Evolutionary conservation across 1,284 basidiomycete species (phyloP).

Genomic region (Cryptococcus sp.): DNA sequence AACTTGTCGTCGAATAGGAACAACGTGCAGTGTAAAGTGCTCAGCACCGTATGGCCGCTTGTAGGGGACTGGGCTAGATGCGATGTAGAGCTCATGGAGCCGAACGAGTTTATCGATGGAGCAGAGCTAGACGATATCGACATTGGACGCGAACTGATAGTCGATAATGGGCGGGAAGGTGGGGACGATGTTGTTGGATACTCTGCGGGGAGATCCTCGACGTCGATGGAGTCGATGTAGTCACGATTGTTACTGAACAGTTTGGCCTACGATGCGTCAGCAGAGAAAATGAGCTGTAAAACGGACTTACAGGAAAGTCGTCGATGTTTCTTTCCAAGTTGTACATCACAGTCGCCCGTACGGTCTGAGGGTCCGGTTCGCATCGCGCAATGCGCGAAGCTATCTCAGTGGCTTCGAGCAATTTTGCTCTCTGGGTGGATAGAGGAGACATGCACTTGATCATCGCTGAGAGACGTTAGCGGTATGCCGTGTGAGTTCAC

Average conservation of each 20-base stretch:
- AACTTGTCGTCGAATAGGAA: slow-evolving; percentile 96
- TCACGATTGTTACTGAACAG: slow-evolving; percentile 82
- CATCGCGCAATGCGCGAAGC: slow-evolving; percentile 90
- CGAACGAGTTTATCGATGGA: slow-evolving; percentile 51
- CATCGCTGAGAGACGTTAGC: slow-evolving; percentile 60
- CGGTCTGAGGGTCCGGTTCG: slow-evolving; percentile 88
- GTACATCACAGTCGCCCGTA: slow-evolving; percentile 84
- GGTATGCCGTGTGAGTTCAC: slow-evolving; percentile 4
- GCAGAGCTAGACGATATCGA: slow-evolving; percentile 37
- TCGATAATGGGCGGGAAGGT: slow-evolving; percentile 18
- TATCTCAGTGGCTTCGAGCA: slow-evolving; percentile 82
- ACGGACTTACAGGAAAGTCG: slow-evolving; percentile 69
- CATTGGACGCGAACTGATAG: slow-evolving; percentile 18
- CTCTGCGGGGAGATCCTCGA: slow-evolving; percentile 75
- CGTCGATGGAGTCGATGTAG: slow-evolving; percentile 92
- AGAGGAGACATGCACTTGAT: slow-evolving; percentile 77
- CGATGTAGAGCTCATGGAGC: slow-evolving; percentile 20
- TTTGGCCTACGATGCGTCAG: slow-evolving; percentile 58
- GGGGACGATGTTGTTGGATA: slow-evolving; percentile 33
- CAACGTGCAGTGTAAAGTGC: slow-evolving; percentile 75
- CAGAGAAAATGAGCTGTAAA: not conserved
- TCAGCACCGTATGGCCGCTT: slow-evolving; percentile 4
- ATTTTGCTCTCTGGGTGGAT: slow-evolving; percentile 75
- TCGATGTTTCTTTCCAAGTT: slow-evolving; percentile 83
- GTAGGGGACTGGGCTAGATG: slow-evolving; percentile 58